Conservation (phyloP, 1,139 yeast genomes). For the Kluyveromyces sp. region DNA sequence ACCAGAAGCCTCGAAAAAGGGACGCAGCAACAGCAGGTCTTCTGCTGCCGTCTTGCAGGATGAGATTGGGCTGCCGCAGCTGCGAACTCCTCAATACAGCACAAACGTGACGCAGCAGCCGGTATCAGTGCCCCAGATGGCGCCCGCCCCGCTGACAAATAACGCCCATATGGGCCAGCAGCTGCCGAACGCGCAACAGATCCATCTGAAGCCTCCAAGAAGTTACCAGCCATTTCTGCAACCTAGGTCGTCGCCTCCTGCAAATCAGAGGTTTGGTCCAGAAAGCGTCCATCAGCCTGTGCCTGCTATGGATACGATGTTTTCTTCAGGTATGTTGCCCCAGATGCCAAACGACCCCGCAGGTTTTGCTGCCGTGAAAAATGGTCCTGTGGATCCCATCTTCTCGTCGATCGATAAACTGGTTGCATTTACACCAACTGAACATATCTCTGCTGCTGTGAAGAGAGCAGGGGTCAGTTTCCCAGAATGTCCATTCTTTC, state of each 20-base stretch:
- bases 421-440: constrained; percentile 7
- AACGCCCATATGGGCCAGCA: too few species aligned
- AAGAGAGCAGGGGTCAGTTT: constrained; percentile 8
- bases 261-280: not conserved
- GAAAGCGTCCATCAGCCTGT: too few species aligned
- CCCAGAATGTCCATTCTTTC: constrained; percentile 11
- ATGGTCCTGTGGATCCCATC: constrained; percentile 3
- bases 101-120: too few species aligned
- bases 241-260: not conserved
- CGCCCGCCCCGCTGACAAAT: too few species aligned
- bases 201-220: not conserved
- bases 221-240: not conserved
- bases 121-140: too few species aligned
- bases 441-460: constrained; percentile 7
- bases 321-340: constrained; percentile 8
- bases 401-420: constrained; percentile 9
- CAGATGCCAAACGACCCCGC: constrained; percentile 3
- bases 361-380: constrained; percentile 8
- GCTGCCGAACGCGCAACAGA: not conserved
- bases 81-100: too few species aligned
- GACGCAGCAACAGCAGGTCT: not conserved
- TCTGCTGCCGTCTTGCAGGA: not conserved
- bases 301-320: constrained; percentile 11
- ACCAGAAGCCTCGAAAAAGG: not conserved
- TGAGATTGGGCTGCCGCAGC: not conserved